A percentile compares a stretch with the other conserved stretches of the same genome.
These are phyloP conservation scores for Tubosaeta brunneosetosa DNA, from an alignment of 768 basidiomycete species.

Conservation along the genomic window DNA sequence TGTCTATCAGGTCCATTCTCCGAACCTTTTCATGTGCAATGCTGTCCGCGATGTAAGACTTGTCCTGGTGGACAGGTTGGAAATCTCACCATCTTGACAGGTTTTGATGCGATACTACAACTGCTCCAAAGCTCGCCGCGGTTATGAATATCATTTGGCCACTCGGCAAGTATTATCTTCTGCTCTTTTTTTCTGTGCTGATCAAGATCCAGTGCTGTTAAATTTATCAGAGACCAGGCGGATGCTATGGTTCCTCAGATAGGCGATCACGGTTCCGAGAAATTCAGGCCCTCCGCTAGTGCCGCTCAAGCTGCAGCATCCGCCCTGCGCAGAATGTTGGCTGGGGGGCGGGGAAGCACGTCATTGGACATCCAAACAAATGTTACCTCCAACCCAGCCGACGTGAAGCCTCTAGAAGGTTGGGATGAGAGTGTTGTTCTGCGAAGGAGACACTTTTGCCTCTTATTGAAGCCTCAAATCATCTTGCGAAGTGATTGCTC, in stretches of 20 bases:
- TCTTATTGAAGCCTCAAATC: slow-evolving; percentile 90
- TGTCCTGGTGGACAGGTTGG: neutral
- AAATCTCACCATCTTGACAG: slow-evolving; percentile 35
- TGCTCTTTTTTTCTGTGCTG: slow-evolving; percentile 4
- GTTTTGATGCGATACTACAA: slow-evolving; percentile 87
- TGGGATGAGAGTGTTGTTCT: slow-evolving; percentile 71
- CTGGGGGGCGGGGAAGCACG: slow-evolving; percentile 47
- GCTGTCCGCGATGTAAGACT: slow-evolving; percentile 70
- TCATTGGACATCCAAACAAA: slow-evolving; percentile 35
- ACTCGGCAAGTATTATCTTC: slow-evolving; percentile 51
- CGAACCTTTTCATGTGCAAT: slow-evolving; percentile 73
- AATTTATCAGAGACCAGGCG: slow-evolving; percentile 84
- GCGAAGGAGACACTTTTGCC: slow-evolving; percentile 69
- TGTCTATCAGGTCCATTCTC: slow-evolving; percentile 87
- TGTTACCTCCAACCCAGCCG: slow-evolving; percentile 29
- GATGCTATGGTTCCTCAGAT: slow-evolving; percentile 32
- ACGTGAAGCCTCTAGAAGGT: slow-evolving; percentile 58
- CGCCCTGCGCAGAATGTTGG: slow-evolving; percentile 61
- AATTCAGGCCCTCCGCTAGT: slow-evolving; percentile 31
- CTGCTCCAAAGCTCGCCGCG: slow-evolving; percentile 67
- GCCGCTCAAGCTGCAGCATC: slow-evolving; percentile 65
- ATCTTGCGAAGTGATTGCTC: slow-evolving; percentile 56
- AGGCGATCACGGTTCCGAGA: slow-evolving; percentile 18
- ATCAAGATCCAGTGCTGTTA: slow-evolving; percentile 55
- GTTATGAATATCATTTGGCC: slow-evolving; percentile 86